These are phyloP conservation scores for Nidularia pulvinata DNA, from an alignment of 768 basidiomycete genomes.

Conservation along the genomic window DNA sequence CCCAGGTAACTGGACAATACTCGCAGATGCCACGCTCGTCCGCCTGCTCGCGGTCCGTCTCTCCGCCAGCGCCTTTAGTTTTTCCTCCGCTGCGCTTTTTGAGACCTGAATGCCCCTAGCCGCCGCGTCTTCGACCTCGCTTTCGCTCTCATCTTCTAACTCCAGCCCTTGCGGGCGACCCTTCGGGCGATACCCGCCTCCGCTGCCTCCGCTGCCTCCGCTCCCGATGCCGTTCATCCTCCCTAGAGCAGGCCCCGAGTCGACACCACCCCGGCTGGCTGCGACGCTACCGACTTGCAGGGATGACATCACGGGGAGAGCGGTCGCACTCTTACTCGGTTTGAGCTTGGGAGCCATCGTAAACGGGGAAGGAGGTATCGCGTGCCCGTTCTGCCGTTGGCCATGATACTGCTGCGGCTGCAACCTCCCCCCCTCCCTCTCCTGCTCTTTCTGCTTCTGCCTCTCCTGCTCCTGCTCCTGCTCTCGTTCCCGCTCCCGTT, in stretches of 20 bases:
- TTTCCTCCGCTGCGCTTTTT: constrained; percentile 69
- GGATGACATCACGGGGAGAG: constrained; percentile 51
- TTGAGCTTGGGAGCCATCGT: constrained; percentile 30
- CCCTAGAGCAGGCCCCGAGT: constrained; percentile 4
- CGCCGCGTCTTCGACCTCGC: constrained; percentile 33
- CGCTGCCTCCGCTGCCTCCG: constrained; percentile 5
- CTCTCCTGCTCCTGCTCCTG: constrained; percentile 8
- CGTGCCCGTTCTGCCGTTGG: background rate
- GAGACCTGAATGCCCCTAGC: constrained; percentile 49
- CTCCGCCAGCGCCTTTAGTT: constrained; percentile 55
- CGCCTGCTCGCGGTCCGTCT: constrained; percentile 28
- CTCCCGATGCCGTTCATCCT: background rate
- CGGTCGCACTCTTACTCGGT: constrained; percentile 57
- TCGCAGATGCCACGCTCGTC: background rate
- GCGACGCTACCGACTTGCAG: constrained; percentile 25
- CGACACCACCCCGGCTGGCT: constrained; percentile 1
- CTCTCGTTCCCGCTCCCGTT: too few relatives aligned
- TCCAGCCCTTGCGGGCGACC: constrained; percentile 66
- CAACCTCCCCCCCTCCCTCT: background rate
- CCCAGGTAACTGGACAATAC: background rate
- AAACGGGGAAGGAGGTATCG: background rate
- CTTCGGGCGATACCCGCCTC: constrained; percentile 65
- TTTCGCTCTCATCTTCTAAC: constrained; percentile 66
- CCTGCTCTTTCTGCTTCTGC: too few relatives aligned
- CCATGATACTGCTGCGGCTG: constrained; percentile 9